Conservation (phyloP, 2,329 filamentous ascomycete genomes). For the Septoria linicola region DNA sequence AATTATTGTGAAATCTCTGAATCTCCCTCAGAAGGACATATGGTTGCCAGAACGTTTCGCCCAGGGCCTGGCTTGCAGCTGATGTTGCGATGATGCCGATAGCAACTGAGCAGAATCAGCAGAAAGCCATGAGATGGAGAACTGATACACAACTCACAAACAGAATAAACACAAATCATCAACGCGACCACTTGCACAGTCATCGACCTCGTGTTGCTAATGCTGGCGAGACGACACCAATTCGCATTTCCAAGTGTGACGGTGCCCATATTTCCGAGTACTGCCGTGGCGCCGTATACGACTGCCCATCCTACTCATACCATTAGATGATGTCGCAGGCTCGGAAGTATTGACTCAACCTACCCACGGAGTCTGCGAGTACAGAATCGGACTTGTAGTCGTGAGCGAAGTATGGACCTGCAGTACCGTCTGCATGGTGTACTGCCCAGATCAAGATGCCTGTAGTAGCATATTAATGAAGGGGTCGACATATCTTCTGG, state of each 20-base stretch:
- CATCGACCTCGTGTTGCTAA: constrained; percentile 9
- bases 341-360: background rate
- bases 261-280: constrained; percentile 19
- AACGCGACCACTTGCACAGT: constrained; percentile 14
- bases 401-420: constrained; percentile 20
- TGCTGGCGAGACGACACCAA: constrained; percentile 15
- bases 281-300: constrained; percentile 19
- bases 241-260: constrained; percentile 15
- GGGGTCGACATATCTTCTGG: background rate
- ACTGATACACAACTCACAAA: constrained; percentile 1
- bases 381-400: constrained; percentile 17
- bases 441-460: constrained; percentile 19
- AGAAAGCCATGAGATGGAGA: background rate
- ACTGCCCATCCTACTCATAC: constrained; percentile 13
- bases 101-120: constrained; percentile 8
- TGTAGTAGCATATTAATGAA: background rate
- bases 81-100: constrained; percentile 20
- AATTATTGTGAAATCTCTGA: constrained; percentile 24
- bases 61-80: constrained; percentile 15
- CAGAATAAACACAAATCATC: constrained; percentile 10
- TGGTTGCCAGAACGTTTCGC: constrained; percentile 19
- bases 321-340: background rate
- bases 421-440: constrained; percentile 17
- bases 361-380: constrained; percentile 16
- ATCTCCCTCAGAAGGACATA: constrained; percentile 19